Conservation (phyloP, 257 asterid species). For the Plectranthus barbatus region DNA sequence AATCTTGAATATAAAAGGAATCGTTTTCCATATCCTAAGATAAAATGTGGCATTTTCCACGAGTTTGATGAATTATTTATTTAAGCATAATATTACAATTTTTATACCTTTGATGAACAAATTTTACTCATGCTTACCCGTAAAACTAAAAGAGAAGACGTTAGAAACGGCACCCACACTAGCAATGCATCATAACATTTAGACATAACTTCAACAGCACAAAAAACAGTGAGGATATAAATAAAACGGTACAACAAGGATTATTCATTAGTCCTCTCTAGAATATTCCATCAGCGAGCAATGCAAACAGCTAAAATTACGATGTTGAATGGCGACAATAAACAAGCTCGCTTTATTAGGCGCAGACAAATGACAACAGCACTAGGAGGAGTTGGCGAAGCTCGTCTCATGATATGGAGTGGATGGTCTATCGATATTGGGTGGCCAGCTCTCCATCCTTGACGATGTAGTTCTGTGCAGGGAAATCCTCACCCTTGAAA, state of each 20-base stretch:
- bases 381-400: not conserved
- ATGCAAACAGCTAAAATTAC: not conserved
- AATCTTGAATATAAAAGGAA: too few species aligned
- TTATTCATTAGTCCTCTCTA: not conserved
- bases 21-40: too few species aligned
- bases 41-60: too few species aligned
- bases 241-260: not conserved
- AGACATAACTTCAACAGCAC: not conserved
- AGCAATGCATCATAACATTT: not conserved
- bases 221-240: not conserved
- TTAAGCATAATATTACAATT: too few species aligned
- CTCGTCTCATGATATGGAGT: not conserved
- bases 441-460: constrained; percentile 94
- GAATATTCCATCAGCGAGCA: not conserved
- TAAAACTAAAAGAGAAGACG: too few species aligned
- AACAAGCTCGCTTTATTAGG: not conserved
- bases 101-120: too few species aligned
- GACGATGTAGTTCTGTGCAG: constrained; percentile 77
- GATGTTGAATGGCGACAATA: not conserved
- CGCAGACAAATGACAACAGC: not conserved
- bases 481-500: constrained; percentile 94
- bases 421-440: constrained; percentile 55
- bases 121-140: too few species aligned
- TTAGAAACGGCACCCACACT: not conserved
- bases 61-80: too few species aligned